phyloP scores from a whole-genome alignment of 1,139 yeast species.

The Debaryomyces sp. region DNA sequence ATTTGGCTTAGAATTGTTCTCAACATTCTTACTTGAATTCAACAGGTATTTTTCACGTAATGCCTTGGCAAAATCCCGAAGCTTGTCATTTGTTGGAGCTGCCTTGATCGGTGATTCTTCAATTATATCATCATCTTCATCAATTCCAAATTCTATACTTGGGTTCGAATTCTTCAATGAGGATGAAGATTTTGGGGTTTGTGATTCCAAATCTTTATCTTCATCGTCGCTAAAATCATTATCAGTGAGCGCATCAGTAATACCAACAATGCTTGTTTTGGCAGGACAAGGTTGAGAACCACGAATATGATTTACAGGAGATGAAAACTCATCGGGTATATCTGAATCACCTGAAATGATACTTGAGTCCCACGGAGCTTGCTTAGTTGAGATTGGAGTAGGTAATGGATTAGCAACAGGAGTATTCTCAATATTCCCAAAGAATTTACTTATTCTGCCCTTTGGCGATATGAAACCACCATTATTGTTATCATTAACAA shows the following conservation, averaged over 20 bases:
- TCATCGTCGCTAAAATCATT: slow-evolving; percentile 14
- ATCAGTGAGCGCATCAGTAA: slow-evolving; percentile 27
- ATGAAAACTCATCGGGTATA: slow-evolving; percentile 36
- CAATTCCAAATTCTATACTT: slow-evolving; percentile 19
- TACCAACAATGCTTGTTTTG: slow-evolving; percentile 14
- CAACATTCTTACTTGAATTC: not conserved
- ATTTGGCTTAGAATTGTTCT: no score
- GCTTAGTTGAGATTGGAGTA: slow-evolving; percentile 12
- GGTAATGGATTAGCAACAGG: slow-evolving; percentile 10
- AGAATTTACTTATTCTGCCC: slow-evolving; percentile 18
- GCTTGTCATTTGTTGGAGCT: slow-evolving; percentile 5
- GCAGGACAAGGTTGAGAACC: not conserved
- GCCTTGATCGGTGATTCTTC: slow-evolving; percentile 47
- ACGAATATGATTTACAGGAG: slow-evolving; percentile 21
- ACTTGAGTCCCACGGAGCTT: slow-evolving; percentile 20
- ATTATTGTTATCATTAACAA: slow-evolving; percentile 10
- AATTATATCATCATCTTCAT: slow-evolving; percentile 41
- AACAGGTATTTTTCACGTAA: slow-evolving; percentile 36
- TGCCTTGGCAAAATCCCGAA: slow-evolving; percentile 19
- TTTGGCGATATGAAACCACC: slow-evolving; percentile 3
- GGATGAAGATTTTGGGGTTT: not conserved
- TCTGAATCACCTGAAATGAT: slow-evolving; percentile 38
- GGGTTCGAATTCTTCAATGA: not conserved
- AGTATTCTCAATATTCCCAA: slow-evolving; percentile 8
- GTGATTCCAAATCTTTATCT: slow-evolving; percentile 1